These are phyloP conservation scores for Phytophthora crassamura DNA, from an alignment of 352 stramenopile species.

Conservation along the genomic window DNA sequence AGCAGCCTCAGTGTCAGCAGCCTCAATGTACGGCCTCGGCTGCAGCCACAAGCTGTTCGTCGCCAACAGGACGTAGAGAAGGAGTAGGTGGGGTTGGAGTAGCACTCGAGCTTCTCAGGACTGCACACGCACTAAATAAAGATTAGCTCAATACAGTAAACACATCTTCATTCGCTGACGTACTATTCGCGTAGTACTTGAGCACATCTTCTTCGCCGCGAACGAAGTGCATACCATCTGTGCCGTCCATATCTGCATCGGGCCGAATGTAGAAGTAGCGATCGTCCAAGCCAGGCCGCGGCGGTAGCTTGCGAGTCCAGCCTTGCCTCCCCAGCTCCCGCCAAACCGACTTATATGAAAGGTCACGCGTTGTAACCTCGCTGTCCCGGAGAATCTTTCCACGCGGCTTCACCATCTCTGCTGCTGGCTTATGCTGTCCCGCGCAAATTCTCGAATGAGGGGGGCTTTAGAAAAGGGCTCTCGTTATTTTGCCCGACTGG, in stretches of 20 bases:
- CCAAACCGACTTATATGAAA: slow-evolving; percentile 10
- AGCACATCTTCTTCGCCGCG: slow-evolving; percentile 13
- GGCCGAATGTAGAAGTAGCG: slow-evolving; percentile 11
- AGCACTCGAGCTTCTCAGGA: no score
- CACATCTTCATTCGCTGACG: neutral
- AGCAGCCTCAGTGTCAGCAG: slow-evolving; percentile 3
- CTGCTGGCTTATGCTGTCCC: neutral
- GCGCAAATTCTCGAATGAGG: slow-evolving; percentile 20
- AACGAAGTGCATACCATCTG: slow-evolving; percentile 6
- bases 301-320: slow-evolving; percentile 3
- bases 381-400: neutral
- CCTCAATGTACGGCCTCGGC: neutral
- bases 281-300: slow-evolving; percentile 1
- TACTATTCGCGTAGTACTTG: slow-evolving; percentile 15
- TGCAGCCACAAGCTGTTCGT: slow-evolving; percentile 9
- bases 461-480: slow-evolving; percentile 8
- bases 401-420: neutral
- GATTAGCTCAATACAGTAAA: no score
- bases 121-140: no score
- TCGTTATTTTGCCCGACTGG: no score
- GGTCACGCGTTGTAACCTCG: slow-evolving; percentile 1
- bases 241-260: neutral
- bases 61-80: neutral
- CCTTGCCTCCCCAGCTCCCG: slow-evolving; percentile 1
- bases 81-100: no score